phyloP scores from a whole-genome alignment of 2,329 filamentous ascomycete genomes.

The Aotearoamyces nothofagi region DNA sequence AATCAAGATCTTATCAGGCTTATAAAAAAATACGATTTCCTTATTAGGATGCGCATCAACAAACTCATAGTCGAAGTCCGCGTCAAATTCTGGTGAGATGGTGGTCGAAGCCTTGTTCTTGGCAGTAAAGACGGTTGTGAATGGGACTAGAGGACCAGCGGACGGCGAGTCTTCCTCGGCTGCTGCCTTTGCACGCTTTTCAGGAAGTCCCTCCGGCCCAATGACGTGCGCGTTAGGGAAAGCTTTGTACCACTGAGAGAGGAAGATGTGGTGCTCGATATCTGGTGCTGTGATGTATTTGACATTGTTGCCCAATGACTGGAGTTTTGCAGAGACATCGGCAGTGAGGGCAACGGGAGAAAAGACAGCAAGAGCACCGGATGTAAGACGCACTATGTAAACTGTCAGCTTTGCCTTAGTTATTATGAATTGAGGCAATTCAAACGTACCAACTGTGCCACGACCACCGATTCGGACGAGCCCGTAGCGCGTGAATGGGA shows the following conservation, averaged over 20 bases:
- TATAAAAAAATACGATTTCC: slow-evolving; percentile 79
- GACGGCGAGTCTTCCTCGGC: too few species aligned
- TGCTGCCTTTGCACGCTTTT: slow-evolving; percentile 53
- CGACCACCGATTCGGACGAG: slow-evolving; percentile 71
- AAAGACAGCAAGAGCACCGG: slow-evolving; percentile 73
- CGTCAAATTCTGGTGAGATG: slow-evolving; percentile 66
- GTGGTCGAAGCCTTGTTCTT: slow-evolving; percentile 32
- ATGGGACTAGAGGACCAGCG: slow-evolving; percentile 25
- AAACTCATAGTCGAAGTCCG: slow-evolving; percentile 76
- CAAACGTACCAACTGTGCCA: slow-evolving; percentile 60
- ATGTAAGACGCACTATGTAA: slow-evolving; percentile 61
- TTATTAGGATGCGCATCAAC: slow-evolving; percentile 68
- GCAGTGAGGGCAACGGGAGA: slow-evolving; percentile 78
- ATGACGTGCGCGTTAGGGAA: slow-evolving; percentile 71
- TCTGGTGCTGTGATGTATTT: slow-evolving; percentile 80
- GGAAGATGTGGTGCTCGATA: slow-evolving; percentile 87
- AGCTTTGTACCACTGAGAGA: slow-evolving; percentile 68
- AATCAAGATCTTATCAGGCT: slow-evolving; percentile 64
- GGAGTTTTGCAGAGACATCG: slow-evolving; percentile 48
- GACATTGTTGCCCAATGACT: slow-evolving; percentile 53
- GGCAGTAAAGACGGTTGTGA: slow-evolving; percentile 51
- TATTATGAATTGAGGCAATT: slow-evolving; percentile 2
- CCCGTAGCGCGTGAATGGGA: slow-evolving; percentile 75
- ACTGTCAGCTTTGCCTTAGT: slow-evolving; percentile 3
- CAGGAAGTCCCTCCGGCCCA: slow-evolving; percentile 66